These are phyloP conservation scores for Xylariaceae sp. DNA, from an alignment of 2,329 filamentous ascomycete genomes.

Conservation along the genomic window DNA sequence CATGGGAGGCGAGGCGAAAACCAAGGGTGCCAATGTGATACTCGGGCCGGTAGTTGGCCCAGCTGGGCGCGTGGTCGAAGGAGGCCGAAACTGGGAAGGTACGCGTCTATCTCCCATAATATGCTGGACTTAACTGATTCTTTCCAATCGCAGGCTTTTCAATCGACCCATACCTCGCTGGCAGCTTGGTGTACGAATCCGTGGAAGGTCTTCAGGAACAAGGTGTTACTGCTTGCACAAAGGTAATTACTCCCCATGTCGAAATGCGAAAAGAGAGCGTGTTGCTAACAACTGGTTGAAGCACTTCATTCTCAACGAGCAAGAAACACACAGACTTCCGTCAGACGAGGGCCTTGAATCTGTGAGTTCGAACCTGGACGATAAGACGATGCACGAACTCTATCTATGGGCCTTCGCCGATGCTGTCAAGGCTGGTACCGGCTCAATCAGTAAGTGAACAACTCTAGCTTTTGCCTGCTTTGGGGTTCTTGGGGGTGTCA, in stretches of 20 bases:
- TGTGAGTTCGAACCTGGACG: slow-evolving; percentile 43
- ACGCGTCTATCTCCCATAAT: not conserved
- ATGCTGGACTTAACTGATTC: not conserved
- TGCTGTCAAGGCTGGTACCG: slow-evolving; percentile 24
- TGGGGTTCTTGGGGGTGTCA: too few species aligned
- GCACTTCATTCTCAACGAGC: slow-evolving; percentile 64
- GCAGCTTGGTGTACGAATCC: slow-evolving; percentile 44
- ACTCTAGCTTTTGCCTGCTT: too few species aligned
- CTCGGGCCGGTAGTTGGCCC: slow-evolving; percentile 61
- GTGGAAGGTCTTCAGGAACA: slow-evolving; percentile 35
- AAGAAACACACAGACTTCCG: slow-evolving; percentile 59
- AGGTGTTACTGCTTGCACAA: slow-evolving; percentile 20
- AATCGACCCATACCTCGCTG: slow-evolving; percentile 51
- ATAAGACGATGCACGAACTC: slow-evolving; percentile 51
- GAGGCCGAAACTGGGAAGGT: slow-evolving; percentile 50
- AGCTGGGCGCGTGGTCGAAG: slow-evolving; percentile 45
- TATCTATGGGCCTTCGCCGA: slow-evolving; percentile 53
- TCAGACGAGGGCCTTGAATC: slow-evolving; percentile 50
- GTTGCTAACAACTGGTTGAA: slow-evolving; percentile 56
- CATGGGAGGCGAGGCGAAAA: slow-evolving; percentile 62
- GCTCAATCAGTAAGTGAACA: too few species aligned
- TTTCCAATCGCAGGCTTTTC: slow-evolving; percentile 10
- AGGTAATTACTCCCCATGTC: slow-evolving; percentile 2
- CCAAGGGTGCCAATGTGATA: slow-evolving; percentile 65
- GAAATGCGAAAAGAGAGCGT: not conserved